A percentile compares a stretch with the other conserved stretches of the same genome.
Conservation (phyloP, 73 alveolate genomes). For the Uronychia binucleata region DNA sequence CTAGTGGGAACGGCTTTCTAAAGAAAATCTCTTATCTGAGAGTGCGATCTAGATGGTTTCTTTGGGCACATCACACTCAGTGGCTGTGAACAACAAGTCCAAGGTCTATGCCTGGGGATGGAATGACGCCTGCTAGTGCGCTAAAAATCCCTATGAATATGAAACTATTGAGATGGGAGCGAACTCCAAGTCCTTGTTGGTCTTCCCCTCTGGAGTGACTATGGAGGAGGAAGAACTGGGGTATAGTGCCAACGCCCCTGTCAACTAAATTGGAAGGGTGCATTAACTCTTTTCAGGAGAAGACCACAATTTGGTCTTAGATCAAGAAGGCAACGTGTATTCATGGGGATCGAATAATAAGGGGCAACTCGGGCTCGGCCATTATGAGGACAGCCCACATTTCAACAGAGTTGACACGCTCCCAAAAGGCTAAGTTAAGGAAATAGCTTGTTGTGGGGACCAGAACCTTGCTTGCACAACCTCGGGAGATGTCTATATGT, state of each 20-base stretch:
- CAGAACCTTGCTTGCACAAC: conserved; percentile 75
- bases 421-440: conserved; percentile 55
- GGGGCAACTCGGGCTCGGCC: conserved; percentile 96
- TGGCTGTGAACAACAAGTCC: conserved; percentile 71
- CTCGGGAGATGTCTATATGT: conserved; percentile 83
- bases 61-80: conserved; percentile 80
- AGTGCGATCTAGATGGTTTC: conserved; percentile 21
- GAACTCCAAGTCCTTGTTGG: background rate
- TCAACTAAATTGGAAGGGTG: conserved; percentile 12
- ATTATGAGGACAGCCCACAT: conserved; percentile 59
- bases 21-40: conserved; percentile 29
- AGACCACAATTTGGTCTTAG: conserved; percentile 83
- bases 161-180: background rate
- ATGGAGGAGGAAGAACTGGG: background rate
- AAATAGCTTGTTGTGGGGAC: conserved; percentile 83
- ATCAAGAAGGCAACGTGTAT: conserved; percentile 70
- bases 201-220: conserved; percentile 2
- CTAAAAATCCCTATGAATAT: conserved; percentile 30
- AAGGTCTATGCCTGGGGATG: conserved; percentile 88
- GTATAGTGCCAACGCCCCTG: background rate
- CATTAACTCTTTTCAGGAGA: conserved; percentile 80
- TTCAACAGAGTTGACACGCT: conserved; percentile 36
- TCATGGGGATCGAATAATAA: conserved; percentile 92
- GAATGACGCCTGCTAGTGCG: conserved; percentile 84
- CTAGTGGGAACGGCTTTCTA: conserved; percentile 42